Evolutionary conservation across 345 rosid genomes (phyloP).

Genomic region (Sisymbrium irio): DNA sequence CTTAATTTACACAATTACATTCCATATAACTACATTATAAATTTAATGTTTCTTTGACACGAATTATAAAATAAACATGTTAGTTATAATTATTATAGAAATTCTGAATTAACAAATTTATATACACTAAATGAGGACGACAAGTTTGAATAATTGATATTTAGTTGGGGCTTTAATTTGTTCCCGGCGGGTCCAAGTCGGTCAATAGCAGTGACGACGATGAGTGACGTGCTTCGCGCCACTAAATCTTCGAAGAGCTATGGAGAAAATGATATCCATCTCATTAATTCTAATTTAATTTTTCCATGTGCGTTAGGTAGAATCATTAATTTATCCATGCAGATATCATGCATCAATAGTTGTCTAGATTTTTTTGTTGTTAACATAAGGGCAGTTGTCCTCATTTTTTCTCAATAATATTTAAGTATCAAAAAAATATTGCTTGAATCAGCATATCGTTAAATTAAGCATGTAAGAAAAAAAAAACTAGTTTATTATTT

Average conservation of each 20-base stretch:
- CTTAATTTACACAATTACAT: neutral
- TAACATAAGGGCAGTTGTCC: too few species aligned
- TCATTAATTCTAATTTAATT: conserved; percentile 15
- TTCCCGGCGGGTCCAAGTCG: conserved; percentile 17
- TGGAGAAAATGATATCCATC: conserved; percentile 2
- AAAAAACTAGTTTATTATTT: neutral
- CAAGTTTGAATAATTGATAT: conserved; percentile 10
- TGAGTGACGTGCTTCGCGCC: conserved; percentile 7
- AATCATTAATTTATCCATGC: conserved; percentile 5
- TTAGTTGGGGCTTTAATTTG: conserved; percentile 21
- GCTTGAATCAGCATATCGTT: too few species aligned
- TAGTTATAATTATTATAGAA: neutral
- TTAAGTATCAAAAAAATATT: neutral
- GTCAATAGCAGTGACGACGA: conserved; percentile 22
- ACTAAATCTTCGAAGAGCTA: neutral
- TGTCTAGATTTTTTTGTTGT: neutral
- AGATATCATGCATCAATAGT: neutral
- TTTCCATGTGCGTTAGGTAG: conserved; percentile 31
- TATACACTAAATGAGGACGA: neutral
- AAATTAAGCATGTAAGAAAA: too few species aligned
- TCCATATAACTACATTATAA: neutral
- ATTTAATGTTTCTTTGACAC: neutral
- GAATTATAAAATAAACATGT: neutral
- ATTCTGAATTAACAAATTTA: neutral
- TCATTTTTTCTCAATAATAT: neutral